Conservation (phyloP, 192 early-diverging fungal genomes). For the Coemansia sp. region DNA sequence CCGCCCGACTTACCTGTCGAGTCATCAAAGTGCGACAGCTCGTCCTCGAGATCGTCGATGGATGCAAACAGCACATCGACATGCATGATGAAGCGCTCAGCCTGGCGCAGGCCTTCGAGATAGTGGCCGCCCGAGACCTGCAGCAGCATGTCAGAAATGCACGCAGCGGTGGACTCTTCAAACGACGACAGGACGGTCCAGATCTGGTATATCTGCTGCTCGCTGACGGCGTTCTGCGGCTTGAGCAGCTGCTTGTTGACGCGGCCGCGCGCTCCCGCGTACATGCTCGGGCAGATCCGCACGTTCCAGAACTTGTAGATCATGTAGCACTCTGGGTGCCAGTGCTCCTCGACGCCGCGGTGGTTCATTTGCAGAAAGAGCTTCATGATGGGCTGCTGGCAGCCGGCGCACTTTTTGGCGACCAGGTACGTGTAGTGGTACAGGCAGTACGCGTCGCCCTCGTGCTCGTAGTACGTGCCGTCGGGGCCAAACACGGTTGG, state of each 20-base stretch:
- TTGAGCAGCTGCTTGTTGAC: constrained; percentile 50
- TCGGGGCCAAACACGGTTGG: constrained; percentile 89
- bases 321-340: constrained; percentile 99
- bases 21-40: constrained; percentile 67
- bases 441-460: constrained; percentile 90
- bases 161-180: constrained; percentile 94
- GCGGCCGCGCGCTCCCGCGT: constrained; percentile 43
- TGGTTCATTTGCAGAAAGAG: constrained; percentile 94
- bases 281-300: constrained; percentile 44
- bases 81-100: constrained; percentile 84
- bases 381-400: constrained; percentile 90
- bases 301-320: constrained; percentile 84
- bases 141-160: constrained; percentile 93
- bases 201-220: constrained; percentile 88
- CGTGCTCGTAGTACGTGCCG: constrained; percentile 95
- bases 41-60: constrained; percentile 81
- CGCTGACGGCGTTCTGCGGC: constrained; percentile 53
- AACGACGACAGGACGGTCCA: constrained; percentile 90
- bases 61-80: constrained; percentile 90
- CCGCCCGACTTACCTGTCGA: constrained; percentile 54
- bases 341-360: constrained; percentile 76
- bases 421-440: constrained; percentile 90
- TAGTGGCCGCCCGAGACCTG: constrained; percentile 84
- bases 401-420: constrained; percentile 94
- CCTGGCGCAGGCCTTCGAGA: constrained; percentile 78